phyloP scores from a whole-genome alignment of 2,329 filamentous ascomycete genomes.

The Arthrobotrys sphaeroides region DNA sequence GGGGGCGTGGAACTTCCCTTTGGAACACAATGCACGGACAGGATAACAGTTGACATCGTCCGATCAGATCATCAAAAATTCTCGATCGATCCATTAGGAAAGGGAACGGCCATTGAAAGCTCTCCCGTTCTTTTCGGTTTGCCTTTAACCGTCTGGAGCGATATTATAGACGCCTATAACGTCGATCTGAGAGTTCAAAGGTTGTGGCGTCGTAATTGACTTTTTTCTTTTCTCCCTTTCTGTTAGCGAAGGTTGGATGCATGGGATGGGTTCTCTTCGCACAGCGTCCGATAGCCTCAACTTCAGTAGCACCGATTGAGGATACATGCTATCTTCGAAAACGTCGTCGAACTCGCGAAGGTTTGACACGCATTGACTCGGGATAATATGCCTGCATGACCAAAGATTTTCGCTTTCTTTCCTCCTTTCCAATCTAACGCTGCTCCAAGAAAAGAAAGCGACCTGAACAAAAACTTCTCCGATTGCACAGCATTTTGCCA shows the following conservation, averaged over 20 bases:
- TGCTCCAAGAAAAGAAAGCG: neutral
- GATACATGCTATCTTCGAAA: constrained; percentile 1
- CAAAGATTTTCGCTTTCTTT: neutral
- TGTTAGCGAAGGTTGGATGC: neutral
- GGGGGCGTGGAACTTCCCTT: neutral
- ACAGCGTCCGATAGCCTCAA: constrained; percentile 9
- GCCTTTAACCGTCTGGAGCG: neutral
- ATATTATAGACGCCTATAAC: neutral
- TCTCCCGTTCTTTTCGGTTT: neutral
- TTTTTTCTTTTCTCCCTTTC: neutral
- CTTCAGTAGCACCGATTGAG: neutral
- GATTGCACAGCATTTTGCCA: constrained; percentile 18
- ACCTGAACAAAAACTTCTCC: no score
- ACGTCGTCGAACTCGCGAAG: no score
- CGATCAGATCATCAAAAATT: constrained; percentile 14
- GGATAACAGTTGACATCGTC: constrained; percentile 1
- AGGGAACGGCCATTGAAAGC: neutral
- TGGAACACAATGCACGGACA: neutral
- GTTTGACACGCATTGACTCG: neutral
- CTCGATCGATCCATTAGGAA: constrained; percentile 7
- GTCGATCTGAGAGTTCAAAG: neutral
- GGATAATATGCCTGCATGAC: constrained; percentile 12
- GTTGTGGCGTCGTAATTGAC: neutral
- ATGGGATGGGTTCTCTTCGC: neutral
- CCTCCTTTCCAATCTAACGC: neutral